Base-by-base conservation (phyloP, 2,329 filamentous ascomycete genomes). In the Colletotrichum gloeosporioides region DNA sequence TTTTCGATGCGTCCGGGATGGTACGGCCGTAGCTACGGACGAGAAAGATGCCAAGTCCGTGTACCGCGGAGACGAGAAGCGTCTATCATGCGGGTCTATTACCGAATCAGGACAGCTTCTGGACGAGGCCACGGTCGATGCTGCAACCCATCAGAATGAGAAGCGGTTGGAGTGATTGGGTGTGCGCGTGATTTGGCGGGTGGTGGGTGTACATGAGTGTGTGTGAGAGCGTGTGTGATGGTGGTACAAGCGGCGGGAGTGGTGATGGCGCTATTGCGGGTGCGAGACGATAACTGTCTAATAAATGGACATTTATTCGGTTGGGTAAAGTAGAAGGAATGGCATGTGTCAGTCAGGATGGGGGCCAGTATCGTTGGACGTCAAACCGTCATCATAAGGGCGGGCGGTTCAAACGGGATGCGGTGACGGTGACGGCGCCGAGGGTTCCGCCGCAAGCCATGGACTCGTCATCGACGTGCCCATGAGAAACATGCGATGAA, bases 21-120 rank as follows among this genome's bases (percentile, higher is more conserved):
- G 18, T 75, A 73, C 73, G 73, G 73, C 73, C 73, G 73, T 73
- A 75, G 61, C 22, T 27, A n/a, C 39, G 63, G 62, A 36, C 31
- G 61, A 69, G 25, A 32, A 55, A n/a, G 25, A 22, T 25, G 61
- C 62, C 18, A 64, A 64, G 61, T 27, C 31, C 29, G 49, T 31
- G 34, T 27, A 15, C 36, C 59, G 62, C n/a, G 36, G 53, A 70
- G 71, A 62, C 44, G 36, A 31, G 63, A 8, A 22, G 25, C 16
- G 72, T 36, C 27, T 49, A 15, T 25, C 44, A 53, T 65, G 59
- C 44, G 72, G 61, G 67, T 59, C 8, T 36, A 55, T 53, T 71
- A 27, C 72, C 67, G 67, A 49, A 74, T 71, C 67, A 36, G 65
- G 49, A 74, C 44, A 49, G 59, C 34, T 68, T 53, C 55, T 32